Evolutionary conservation across 106 monocot species (phyloP).

Genomic region (Allium fistulosum): DNA sequence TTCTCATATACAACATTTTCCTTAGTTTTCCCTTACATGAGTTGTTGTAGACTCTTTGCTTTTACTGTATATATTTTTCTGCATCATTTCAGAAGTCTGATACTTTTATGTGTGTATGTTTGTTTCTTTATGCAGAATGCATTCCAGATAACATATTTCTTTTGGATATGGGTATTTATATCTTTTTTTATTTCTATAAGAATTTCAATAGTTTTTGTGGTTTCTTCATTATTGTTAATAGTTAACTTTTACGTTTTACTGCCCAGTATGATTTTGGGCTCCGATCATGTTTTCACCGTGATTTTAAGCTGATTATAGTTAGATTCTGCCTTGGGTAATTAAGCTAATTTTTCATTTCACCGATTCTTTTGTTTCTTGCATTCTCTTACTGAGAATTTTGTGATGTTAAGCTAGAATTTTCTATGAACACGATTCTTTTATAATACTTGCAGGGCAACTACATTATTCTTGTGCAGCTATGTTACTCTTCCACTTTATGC

Average conservation of each 20-base stretch:
- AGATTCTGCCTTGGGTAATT: constrained; percentile 59
- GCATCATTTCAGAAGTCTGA: no score
- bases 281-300: constrained; percentile 62
- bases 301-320: constrained; percentile 22
- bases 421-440: background rate
- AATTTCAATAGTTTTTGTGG: background rate
- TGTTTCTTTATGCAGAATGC: constrained; percentile 58
- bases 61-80: no score
- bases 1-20: background rate
- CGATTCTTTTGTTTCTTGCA: background rate
- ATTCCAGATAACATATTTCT: constrained; percentile 68
- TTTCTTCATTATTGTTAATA: background rate
- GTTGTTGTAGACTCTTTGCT: no score
- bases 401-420: background rate
- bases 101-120: no score
- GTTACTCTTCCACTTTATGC: constrained; percentile 82
- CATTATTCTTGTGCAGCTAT: constrained; percentile 71
- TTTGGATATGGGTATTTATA: constrained; percentile 78
- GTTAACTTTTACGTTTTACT: background rate
- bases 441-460: constrained; percentile 24
- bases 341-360: no score
- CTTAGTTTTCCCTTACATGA: no score
- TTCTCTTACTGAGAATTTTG: background rate
- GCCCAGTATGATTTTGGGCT: constrained; percentile 69
- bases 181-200: background rate